Evolutionary conservation across 495 filamentous ascomycete species (phyloP).

Genomic region (Tetracladium setigerum): DNA sequence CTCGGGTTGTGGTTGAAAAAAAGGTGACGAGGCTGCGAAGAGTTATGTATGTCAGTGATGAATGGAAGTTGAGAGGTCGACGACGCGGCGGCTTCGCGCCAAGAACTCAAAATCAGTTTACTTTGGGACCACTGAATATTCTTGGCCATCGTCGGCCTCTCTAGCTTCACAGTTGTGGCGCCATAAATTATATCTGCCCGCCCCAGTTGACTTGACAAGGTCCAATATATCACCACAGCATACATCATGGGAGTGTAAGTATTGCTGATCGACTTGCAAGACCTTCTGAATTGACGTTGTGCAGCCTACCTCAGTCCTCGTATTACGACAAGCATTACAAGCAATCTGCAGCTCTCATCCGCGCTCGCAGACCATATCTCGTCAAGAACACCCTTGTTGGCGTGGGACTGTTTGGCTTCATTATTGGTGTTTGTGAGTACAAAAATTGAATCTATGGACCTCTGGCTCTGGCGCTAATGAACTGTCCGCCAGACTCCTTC

Average conservation of each 20-base stretch:
- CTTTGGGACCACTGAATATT: too few species aligned
- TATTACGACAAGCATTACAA: conserved; percentile 86
- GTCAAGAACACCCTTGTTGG: conserved; percentile 82
- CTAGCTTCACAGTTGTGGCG: too few species aligned
- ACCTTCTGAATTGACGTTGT: neutral
- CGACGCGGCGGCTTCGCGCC: too few species aligned
- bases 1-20: too few species aligned
- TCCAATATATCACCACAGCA: neutral
- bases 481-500: conserved; percentile 58
- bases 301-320: conserved; percentile 62
- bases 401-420: conserved; percentile 56
- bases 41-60: too few species aligned
- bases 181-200: neutral
- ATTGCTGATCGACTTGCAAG: neutral
- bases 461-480: neutral
- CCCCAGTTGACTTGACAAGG: neutral
- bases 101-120: too few species aligned
- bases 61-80: too few species aligned
- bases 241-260: conserved; percentile 20
- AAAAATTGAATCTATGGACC: neutral
- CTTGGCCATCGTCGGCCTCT: too few species aligned
- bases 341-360: conserved; percentile 75
- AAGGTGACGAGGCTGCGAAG: too few species aligned
- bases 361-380: conserved; percentile 85
- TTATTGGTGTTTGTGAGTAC: conserved; percentile 72